Evolutionary conservation across 306 rosid genomes (phyloP), one percentile per base, ranked within the genome.

Genomic region (Cyclanthera cordifolia): DNA sequence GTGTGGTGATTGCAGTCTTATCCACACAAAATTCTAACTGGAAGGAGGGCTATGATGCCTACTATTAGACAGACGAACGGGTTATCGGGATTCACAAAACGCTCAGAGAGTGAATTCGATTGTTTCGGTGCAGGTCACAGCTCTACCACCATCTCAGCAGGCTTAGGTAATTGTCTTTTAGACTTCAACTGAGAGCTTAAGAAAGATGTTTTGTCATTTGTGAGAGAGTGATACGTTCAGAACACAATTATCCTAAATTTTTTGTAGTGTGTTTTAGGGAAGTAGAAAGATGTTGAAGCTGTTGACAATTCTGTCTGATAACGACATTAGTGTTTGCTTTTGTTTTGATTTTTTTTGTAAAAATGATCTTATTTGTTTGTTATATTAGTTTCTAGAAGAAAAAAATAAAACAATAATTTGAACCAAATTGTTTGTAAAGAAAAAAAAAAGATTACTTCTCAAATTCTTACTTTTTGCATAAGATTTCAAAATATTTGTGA

Each of bases 141-240:
- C 72, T 93, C 99, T 7, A 93, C 99, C 64, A 93, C 96, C n/a
- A 93, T 93, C 75, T 93, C 99, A 27, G 99, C 99, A 3, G 96
- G 99, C 80, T 85, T 90, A 70, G 99, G 99, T 93, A 86, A 76
- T 53, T 80, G 63, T 67, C 65, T 79, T 49, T 1, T 65, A 70
- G 53, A 19, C 67, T 74, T 3, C 68, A 24, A 11, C 56, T 72
- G 73, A 37, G 34, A 19, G 20, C 17, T 52, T 17, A 53, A 65
- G 41, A 20, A 69, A 32, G 34, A 28, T 65, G 17, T 28, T 28
- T 28, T 28, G 32, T 28, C 30, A 9, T 27, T 24, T 65, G 39
- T 45, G 21, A 43, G 21, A 43, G 21, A 45, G 14, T 45, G 53
- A 63, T 65, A 63, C 17, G 21, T 50, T 67, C 25, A 16, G 21